Conservation (phyloP, 2,329 filamentous ascomycete genomes). For the Penicillium sp. region DNA sequence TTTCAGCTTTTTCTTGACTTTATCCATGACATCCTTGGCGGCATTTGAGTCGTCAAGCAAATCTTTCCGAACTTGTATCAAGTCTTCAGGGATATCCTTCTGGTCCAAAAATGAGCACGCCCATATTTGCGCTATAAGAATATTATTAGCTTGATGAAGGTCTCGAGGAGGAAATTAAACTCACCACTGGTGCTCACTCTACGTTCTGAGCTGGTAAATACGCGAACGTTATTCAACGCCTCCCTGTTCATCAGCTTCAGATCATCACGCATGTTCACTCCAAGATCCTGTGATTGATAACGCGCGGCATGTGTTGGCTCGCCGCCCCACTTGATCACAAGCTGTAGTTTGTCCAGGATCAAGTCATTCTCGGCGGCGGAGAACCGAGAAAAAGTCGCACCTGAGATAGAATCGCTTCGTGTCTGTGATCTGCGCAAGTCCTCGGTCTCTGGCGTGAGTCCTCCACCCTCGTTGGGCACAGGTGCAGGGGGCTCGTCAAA, state of each 20-base stretch:
- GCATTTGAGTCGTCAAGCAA: slow-evolving; percentile 96
- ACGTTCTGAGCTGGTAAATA: slow-evolving; percentile 93
- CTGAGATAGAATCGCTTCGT: slow-evolving; percentile 80
- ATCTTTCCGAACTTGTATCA: slow-evolving; percentile 89
- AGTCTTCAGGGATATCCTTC: slow-evolving; percentile 79
- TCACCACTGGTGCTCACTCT: slow-evolving; percentile 80
- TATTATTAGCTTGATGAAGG: slow-evolving; percentile 9
- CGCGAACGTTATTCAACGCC: slow-evolving; percentile 84
- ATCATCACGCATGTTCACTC: slow-evolving; percentile 94
- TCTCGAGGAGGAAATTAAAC: slow-evolving; percentile 14
- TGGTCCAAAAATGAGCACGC: slow-evolving; percentile 82
- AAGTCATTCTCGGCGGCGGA: slow-evolving; percentile 91
- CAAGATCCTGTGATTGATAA: slow-evolving; percentile 93
- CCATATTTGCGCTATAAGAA: slow-evolving; percentile 76
- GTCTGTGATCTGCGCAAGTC: slow-evolving; percentile 51
- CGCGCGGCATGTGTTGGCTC: slow-evolving; percentile 96
- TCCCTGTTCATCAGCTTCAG: slow-evolving; percentile 88
- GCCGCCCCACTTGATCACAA: slow-evolving; percentile 98
- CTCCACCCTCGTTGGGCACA: slow-evolving; percentile 19
- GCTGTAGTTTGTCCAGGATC: slow-evolving; percentile 89
- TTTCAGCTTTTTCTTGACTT: slow-evolving; percentile 99
- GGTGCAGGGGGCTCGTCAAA: slow-evolving; percentile 23
- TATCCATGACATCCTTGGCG: slow-evolving; percentile 98
- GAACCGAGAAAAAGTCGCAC: slow-evolving; percentile 87
- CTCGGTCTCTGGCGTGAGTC: slow-evolving; percentile 22